Evolutionary conservation across 768 basidiomycete genomes (phyloP), one percentile per base, ranked within the genome.

Genomic region (Russula virescens): DNA sequence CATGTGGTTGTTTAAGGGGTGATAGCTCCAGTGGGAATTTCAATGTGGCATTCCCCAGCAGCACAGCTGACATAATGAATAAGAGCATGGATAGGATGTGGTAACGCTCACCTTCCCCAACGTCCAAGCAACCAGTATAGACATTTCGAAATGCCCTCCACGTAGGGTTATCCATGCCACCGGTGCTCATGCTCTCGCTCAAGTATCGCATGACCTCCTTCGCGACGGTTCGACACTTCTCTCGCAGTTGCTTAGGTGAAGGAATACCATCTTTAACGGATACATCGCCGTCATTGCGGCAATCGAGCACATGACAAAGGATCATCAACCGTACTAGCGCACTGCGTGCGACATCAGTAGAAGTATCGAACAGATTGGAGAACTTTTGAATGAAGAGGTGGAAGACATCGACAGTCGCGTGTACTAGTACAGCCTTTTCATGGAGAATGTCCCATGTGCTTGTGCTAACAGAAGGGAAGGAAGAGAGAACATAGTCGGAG

Each of bases 371-470:
- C n/a, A 87, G 73, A 55, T 82, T 80, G 14, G 82, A 79, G 43
- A 77, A 76, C 63, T 70, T 72, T n/a, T 81, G 79, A 26, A 68
- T 51, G 26, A 80, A 77, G 60, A 78, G 77, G 64, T 77, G 75
- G 60, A 88, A 75, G 53, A 87, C 75, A 26, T 83, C 80, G 49
- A 88, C 73, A 6, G 82, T 79, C 14, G 79, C 71, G 46, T 83
- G 80, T 5, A 80, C 80, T 65, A 87, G 74, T 58, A 75, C 77
- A 59, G 84, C 75, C 66, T 82, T 84, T 68, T 87, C 85, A 66
- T 82, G 78, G 66, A 83, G 77, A 13, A 78, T 77, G 46, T 74
- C 75, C 82, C 85, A 88, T 2, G 76, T 72, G 26, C 79, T 74
- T 35, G 74, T 71, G 25, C 74, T 75, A n/a, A 82, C 79, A 11